Evolutionary conservation across 768 basidiomycete genomes (phyloP), one percentile per base, ranked within the genome.

Genomic region (Mycena maculata): DNA sequence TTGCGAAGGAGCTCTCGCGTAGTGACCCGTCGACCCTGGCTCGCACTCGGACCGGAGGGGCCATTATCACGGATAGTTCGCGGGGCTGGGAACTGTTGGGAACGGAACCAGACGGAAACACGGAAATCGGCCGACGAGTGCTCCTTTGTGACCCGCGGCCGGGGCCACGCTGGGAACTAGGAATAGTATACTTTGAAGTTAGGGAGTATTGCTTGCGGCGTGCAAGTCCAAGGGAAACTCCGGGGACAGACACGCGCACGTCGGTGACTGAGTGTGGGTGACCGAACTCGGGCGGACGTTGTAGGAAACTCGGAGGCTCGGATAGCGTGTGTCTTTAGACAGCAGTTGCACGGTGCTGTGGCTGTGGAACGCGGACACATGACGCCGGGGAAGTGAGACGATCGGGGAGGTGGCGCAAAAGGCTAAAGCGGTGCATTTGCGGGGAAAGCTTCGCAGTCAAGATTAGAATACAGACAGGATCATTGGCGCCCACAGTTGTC

Each of bases 381-480:
- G 68, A 64, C 44, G 20, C 53, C 18, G 28, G 42, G 47, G 28
- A 30, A n/a, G 58, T 41, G 30, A 44, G 6, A 53, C 12, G n/a
- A 48, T 38, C 39, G 30, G 36, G 23, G 45, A 47, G 55, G 56
- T 42, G 58, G 56, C 64, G 41, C n/a, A 41, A 20, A 50, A 65
- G 57, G 41, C 44, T 47, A 63, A 65, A 63, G 68, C 68, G 56
- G 56, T 70, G 60, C 60, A 45, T 23, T 59, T 70, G 68, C 33
- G 68, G 68, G 68, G 68, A 70, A 70, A 20, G 30, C 48, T 49
- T 48, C n/a, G 10, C 9, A 36, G n/a, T n/a, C n/a, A n/a, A n/a
- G n/a, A n/a, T n/a, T n/a, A n/a, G n/a, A n/a, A n/a, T n/a, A n/a
- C n/a, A n/a, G n/a, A n/a, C n/a, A n/a, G n/a, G n/a, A n/a, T n/a